Conservation (phyloP, 2,329 filamentous ascomycete genomes). For the Nakataea oryzae region DNA sequence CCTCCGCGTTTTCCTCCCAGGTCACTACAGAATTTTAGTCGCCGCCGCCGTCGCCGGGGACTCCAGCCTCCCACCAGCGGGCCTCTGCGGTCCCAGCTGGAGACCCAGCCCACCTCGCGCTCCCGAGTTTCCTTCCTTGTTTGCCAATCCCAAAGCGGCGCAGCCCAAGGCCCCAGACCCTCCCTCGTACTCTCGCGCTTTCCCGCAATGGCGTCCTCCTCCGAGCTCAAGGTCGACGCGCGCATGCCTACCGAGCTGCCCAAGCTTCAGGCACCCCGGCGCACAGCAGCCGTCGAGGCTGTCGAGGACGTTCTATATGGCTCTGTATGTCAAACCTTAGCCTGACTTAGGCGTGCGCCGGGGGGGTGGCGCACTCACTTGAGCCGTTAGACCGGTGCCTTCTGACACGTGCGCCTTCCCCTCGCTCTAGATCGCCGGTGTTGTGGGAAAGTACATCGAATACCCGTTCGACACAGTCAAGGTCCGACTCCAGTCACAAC, state of each 20-base stretch:
- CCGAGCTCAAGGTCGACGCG: conserved; percentile 9
- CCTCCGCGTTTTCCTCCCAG: background rate
- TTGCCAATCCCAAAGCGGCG: background rate
- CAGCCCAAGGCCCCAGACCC: too few species aligned
- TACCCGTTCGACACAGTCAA: conserved; percentile 99
- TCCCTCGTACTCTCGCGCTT: background rate
- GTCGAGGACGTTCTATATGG: conserved; percentile 83
- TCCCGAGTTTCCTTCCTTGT: background rate
- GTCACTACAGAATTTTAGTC: background rate
- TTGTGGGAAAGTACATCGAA: conserved; percentile 91
- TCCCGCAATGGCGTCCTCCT: conserved; percentile 12
- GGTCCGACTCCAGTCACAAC: conserved; percentile 93
- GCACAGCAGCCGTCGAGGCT: conserved; percentile 48
- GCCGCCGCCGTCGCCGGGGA: background rate
- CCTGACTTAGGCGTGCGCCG: background rate
- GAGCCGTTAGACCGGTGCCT: too few species aligned
- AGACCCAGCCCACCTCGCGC: background rate
- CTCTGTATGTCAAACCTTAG: conserved; percentile 48
- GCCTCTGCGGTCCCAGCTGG: background rate
- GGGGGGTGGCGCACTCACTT: background rate
- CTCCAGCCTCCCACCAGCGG: background rate
- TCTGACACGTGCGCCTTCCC: background rate
- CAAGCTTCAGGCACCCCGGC: conserved; percentile 12
- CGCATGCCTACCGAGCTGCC: conserved; percentile 4
- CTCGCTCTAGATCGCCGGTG: conserved; percentile 56